phyloP scores from a whole-genome alignment of 306 rosid genomes.

The Quercus berberidifolia region DNA sequence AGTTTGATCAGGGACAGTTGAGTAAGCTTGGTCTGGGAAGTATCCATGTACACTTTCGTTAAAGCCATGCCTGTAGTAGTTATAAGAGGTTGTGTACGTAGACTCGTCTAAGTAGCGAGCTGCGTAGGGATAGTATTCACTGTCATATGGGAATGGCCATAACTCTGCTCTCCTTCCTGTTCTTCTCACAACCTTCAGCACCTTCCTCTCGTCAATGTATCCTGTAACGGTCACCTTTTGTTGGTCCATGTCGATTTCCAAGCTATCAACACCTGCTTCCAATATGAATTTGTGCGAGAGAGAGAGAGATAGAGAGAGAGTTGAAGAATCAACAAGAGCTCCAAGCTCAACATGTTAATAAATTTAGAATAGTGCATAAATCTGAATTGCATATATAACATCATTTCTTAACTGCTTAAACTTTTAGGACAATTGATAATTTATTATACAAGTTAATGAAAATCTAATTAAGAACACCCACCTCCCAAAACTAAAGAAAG shows the following conservation, averaged over 20 bases:
- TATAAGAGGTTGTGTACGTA: conserved; percentile 51
- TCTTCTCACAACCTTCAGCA: conserved; percentile 58
- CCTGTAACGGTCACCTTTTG: conserved; percentile 72
- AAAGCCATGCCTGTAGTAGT: conserved; percentile 60
- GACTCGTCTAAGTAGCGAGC: conserved; percentile 56
- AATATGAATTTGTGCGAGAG: not conserved
- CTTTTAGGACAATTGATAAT: no score
- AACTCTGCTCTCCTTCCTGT: conserved; percentile 77
- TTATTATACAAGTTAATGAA: no score
- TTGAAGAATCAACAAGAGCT: no score
- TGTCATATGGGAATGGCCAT: conserved; percentile 81
- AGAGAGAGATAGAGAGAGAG: not conserved
- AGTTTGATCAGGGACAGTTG: conserved; percentile 52
- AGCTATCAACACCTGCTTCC: conserved; percentile 59
- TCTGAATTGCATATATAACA: no score
- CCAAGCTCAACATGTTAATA: no score
- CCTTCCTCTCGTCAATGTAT: conserved; percentile 54
- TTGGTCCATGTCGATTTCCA: conserved; percentile 71
- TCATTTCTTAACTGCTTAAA: no score
- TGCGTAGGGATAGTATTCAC: conserved; percentile 65
- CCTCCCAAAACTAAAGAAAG: no score
- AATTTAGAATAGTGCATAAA: no score
- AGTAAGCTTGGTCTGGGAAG: conserved; percentile 61
- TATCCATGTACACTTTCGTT: conserved; percentile 60
- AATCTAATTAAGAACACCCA: no score